Percentiles rank a stretch among this genome's conserved stretches.
Evolutionary conservation across 192 early-diverging fungal genomes (phyloP).

Genomic region (Podila verticillata): DNA sequence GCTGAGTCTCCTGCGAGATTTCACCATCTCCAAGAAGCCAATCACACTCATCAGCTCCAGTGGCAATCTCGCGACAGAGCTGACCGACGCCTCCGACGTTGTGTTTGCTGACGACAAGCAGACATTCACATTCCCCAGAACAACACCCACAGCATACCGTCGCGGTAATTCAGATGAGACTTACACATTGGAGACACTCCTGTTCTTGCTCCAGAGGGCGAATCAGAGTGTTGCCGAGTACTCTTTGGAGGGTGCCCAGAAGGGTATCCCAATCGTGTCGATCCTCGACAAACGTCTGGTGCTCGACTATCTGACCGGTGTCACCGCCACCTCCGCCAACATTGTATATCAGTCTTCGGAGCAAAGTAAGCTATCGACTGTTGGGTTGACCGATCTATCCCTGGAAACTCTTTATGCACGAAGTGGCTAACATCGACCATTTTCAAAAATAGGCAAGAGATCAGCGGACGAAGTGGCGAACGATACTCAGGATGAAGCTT

Average conservation of each 20-base stretch:
- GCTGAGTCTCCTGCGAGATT: slow-evolving; percentile 69
- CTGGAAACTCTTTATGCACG: not conserved
- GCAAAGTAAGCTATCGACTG: slow-evolving; percentile 7
- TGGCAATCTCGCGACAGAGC: slow-evolving; percentile 48
- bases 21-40: slow-evolving; percentile 62
- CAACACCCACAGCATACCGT: slow-evolving; percentile 63
- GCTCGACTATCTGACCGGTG: slow-evolving; percentile 77
- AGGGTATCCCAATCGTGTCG: slow-evolving; percentile 71
- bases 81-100: slow-evolving; percentile 60
- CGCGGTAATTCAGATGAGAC: slow-evolving; percentile 67
- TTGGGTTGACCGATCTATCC: not conserved
- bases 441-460: slow-evolving; percentile 36
- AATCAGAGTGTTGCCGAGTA: slow-evolving; percentile 77
- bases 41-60: slow-evolving; percentile 59
- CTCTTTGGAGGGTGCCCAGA: slow-evolving; percentile 67
- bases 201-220: slow-evolving; percentile 74
- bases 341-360: slow-evolving; percentile 39
- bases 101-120: slow-evolving; percentile 62
- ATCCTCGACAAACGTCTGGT: slow-evolving; percentile 79
- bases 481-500: slow-evolving; percentile 39
- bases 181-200: slow-evolving; percentile 76
- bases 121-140: slow-evolving; percentile 64
- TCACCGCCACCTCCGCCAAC: slow-evolving; percentile 53
- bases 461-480: slow-evolving; percentile 44
- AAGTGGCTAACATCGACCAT: slow-evolving; percentile 14